Percentiles rank a stretch among this genome's conserved stretches.
These are phyloP conservation scores for Sphaerulina vaccinii DNA, from an alignment of 2,329 filamentous ascomycete genomes.

Conservation along the genomic window DNA sequence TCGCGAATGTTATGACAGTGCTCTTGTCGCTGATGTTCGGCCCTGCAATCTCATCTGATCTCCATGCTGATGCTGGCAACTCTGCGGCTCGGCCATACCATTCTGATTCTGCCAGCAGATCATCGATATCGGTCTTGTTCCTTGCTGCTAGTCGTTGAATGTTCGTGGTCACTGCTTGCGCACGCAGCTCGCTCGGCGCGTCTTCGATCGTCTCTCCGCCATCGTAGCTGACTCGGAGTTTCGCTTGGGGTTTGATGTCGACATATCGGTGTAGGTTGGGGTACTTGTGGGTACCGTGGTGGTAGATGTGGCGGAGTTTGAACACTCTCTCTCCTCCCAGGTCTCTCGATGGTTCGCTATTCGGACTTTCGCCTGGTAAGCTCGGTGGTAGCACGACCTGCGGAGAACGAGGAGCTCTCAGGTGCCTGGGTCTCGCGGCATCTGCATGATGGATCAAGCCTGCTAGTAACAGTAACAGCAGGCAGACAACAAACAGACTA, in stretches of 20 bases:
- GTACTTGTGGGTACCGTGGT: constrained; percentile 80
- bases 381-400: constrained; percentile 14
- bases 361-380: neutral
- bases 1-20: constrained; percentile 78
- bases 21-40: constrained; percentile 84
- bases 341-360: neutral
- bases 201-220: constrained; percentile 39
- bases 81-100: constrained; percentile 65
- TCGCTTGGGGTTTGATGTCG: constrained; percentile 65
- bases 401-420: constrained; percentile 3
- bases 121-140: constrained; percentile 71
- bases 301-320: constrained; percentile 82
- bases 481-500: constrained; percentile 25
- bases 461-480: constrained; percentile 19
- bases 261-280: constrained; percentile 73
- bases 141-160: constrained; percentile 84
- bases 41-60: constrained; percentile 70
- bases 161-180: constrained; percentile 44
- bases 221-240: constrained; percentile 30
- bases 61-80: constrained; percentile 76
- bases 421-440: constrained; percentile 16
- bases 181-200: constrained; percentile 47
- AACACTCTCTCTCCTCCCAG: constrained; percentile 16
- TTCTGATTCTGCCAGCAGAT: constrained; percentile 71
- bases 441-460: constrained; percentile 7